Base-by-base conservation (phyloP, 78 protist genomes). In the Dictyostelium purpureum region DNA sequence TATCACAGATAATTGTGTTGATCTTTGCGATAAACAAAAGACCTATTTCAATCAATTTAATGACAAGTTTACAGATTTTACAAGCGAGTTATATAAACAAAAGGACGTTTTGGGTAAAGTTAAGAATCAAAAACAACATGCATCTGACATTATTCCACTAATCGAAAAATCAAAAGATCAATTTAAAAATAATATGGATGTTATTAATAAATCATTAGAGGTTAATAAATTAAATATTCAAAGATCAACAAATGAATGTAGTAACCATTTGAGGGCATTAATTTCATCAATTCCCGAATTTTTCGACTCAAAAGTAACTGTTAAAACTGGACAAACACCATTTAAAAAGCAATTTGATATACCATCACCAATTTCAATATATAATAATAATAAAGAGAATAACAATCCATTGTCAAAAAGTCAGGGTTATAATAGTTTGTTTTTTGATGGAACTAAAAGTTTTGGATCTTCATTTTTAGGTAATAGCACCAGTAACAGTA, bases 271-370 rank as follows among this genome's bases (percentile, higher is more conserved):
- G 7, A 73, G 45, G 10, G 40, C 79, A 4, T 37, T 73, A 1
- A 45, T 73, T 6, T n/a, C 54, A 16, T 73, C 79, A 47, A 51
- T 75, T n/a, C 81, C 66, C 19, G 31, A 56, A 35, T 51, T 24
- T 2, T 57, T 77, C 12, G 54, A 52, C n/a, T 65, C 70, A 35
- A 57, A 28, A 33, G 26, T 7, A 21, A 81, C 31, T 10, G 31
- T 21, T 33, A 51, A 51, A 43, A 47, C 89, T 67, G 79, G 65
- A 45, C 24, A 81, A 35, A 81, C 89, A 3, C 89, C 89, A 7
- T 33, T 38, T 21, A 81, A 65, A 35, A 59, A 69, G 49, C 57
- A 31, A 1, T 11, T 79, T 45, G 61, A 43, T 38, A 26, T 65
- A 21, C 88, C 88, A 31, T 69, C 76, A 14, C 49, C 76, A n/a